Percentiles rank a stretch among this genome's conserved stretches.
Evolutionary conservation across 305 asterid species (phyloP).

Genomic region (Fraxinus albicans): DNA sequence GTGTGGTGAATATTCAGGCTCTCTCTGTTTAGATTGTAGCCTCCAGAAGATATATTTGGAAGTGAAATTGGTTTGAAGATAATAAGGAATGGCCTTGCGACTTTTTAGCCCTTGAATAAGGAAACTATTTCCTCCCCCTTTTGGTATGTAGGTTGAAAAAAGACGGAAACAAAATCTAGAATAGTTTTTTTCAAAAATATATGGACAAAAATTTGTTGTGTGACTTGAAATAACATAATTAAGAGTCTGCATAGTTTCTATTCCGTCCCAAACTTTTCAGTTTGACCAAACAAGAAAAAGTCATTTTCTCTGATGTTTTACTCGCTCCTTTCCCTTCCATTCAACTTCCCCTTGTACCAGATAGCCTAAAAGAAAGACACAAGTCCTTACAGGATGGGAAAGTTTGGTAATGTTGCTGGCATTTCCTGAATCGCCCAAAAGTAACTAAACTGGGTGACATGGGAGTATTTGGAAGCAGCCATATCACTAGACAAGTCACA

Average conservation of each 20-base stretch:
- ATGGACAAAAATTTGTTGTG: background rate
- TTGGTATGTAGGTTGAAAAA: background rate
- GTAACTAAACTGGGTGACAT: background rate
- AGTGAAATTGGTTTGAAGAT: background rate
- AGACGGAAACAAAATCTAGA: background rate
- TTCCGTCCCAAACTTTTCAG: background rate
- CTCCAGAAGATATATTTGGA: background rate
- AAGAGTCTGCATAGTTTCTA: background rate
- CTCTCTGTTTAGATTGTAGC: background rate
- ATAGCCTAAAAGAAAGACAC: background rate
- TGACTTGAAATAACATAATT: background rate
- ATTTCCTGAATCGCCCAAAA: background rate
- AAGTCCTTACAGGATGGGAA: background rate
- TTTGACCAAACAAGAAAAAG: background rate
- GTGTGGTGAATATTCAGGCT: background rate
- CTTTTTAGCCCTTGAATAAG: background rate
- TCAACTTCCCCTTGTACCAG: background rate
- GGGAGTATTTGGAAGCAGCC: background rate
- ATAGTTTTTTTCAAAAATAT: background rate
- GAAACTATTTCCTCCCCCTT: background rate
- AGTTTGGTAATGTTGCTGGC: background rate
- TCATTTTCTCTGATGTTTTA: background rate
- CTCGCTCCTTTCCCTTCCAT: background rate
- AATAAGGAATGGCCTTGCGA: background rate
- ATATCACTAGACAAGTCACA: background rate